These are phyloP conservation scores for Mycena albidolilacea DNA, from an alignment of 768 basidiomycete genomes.

Conservation along the genomic window DNA sequence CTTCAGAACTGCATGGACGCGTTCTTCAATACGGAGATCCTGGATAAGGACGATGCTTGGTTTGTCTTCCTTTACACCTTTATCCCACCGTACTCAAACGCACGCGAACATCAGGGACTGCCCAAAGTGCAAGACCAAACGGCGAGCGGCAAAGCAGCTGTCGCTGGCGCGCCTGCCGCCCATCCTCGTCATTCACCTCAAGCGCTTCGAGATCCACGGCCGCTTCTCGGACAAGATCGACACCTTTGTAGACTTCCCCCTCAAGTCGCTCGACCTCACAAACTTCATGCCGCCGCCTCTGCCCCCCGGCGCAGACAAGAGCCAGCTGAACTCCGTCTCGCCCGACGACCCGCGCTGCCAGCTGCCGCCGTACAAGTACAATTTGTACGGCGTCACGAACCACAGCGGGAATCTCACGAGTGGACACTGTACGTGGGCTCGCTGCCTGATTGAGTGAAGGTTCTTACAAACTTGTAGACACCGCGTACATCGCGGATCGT, in stretches of 20 bases:
- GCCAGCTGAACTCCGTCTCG: slow-evolving; percentile 60
- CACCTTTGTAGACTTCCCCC: slow-evolving; percentile 93
- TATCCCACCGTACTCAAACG: background rate
- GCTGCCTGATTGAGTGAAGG: slow-evolving; percentile 14
- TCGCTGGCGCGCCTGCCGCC: slow-evolving; percentile 95
- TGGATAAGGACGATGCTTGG: slow-evolving; percentile 97
- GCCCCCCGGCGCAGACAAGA: slow-evolving; percentile 73
- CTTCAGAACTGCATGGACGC: slow-evolving; percentile 89
- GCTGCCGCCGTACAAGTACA: slow-evolving; percentile 92
- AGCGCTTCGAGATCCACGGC: slow-evolving; percentile 92
- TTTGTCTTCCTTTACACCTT: slow-evolving; percentile 51
- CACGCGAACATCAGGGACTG: slow-evolving; percentile 78
- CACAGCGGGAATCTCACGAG: slow-evolving; percentile 95
- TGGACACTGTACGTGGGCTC: slow-evolving; percentile 87
- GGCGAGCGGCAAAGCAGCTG: slow-evolving; percentile 88
- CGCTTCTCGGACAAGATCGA: slow-evolving; percentile 97
- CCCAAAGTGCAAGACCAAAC: slow-evolving; percentile 91
- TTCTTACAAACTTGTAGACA: slow-evolving; percentile 68
- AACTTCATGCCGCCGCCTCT: slow-evolving; percentile 90
- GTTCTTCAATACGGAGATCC: slow-evolving; percentile 90
- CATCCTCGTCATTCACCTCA: slow-evolving; percentile 91
- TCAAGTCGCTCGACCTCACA: slow-evolving; percentile 71
- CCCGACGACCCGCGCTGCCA: slow-evolving; percentile 85
- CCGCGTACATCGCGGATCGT: slow-evolving; percentile 89
- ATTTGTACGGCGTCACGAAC: slow-evolving; percentile 96